phyloP scores from a whole-genome alignment of 805 yeast species.

The Brettanomyces naardenensis region DNA sequence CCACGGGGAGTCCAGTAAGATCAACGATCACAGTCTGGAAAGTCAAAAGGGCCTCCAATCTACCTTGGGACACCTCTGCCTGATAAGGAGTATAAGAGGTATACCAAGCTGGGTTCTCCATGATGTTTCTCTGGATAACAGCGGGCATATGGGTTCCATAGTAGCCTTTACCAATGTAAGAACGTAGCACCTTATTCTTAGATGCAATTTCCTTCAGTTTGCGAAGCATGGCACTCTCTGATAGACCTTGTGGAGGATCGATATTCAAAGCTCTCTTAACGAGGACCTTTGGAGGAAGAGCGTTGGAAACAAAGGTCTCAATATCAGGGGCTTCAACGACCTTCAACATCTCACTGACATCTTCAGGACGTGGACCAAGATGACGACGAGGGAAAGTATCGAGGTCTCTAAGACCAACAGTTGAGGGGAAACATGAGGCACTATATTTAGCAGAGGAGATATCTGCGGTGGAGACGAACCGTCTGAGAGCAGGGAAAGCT shows the following conservation, averaged over 20 bases:
- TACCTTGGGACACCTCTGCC: slow-evolving; percentile 96
- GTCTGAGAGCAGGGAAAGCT: slow-evolving; percentile 19
- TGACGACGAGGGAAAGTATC: slow-evolving; percentile 91
- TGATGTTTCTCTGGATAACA: slow-evolving; percentile 83
- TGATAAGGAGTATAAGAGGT: slow-evolving; percentile 98
- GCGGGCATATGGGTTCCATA: slow-evolving; percentile 86
- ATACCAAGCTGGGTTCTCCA: slow-evolving; percentile 97
- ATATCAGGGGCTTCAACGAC: slow-evolving; percentile 59
- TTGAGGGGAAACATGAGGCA: slow-evolving; percentile 36
- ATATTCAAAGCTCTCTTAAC: slow-evolving; percentile 59
- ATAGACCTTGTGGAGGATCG: slow-evolving; percentile 62
- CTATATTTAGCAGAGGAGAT: slow-evolving; percentile 48
- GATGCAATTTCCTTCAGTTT: slow-evolving; percentile 62
- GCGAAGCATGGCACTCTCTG: slow-evolving; percentile 74
- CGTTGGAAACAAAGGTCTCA: slow-evolving; percentile 59
- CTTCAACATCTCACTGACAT: slow-evolving; percentile 59
- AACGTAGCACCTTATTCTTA: slow-evolving; percentile 64
- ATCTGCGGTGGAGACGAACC: too few relatives aligned
- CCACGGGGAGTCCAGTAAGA: slow-evolving; percentile 88
- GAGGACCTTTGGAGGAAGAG: slow-evolving; percentile 72
- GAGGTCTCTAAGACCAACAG: slow-evolving; percentile 25
- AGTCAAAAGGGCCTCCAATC: slow-evolving; percentile 82
- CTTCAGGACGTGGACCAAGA: slow-evolving; percentile 67
- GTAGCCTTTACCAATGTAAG: slow-evolving; percentile 91
- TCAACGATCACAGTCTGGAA: slow-evolving; percentile 90